Evolutionary conservation across 352 stramenopile genomes (phyloP).

Genomic region (Aphanomyces invadans): DNA sequence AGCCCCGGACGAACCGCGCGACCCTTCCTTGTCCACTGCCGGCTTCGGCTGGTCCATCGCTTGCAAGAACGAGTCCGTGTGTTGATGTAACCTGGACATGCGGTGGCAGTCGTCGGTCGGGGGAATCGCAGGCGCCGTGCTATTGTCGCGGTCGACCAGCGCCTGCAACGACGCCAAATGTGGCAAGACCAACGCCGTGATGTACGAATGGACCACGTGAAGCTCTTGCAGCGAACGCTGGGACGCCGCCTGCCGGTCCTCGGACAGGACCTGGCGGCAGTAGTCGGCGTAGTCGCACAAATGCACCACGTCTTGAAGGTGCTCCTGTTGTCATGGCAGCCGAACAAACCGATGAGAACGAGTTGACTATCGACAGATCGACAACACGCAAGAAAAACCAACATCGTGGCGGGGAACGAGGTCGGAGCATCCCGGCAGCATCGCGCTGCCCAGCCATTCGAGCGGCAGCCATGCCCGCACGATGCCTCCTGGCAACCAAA

Average conservation of each 20-base stretch:
- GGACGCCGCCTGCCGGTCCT: background rate
- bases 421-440: too few species aligned
- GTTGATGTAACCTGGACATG: too few species aligned
- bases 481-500: too few species aligned
- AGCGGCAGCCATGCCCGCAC: too few species aligned
- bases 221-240: slow-evolving; percentile 5
- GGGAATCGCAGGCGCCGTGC: background rate
- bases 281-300: slow-evolving; percentile 20
- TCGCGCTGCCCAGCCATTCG: too few species aligned
- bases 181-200: slow-evolving; percentile 15
- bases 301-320: slow-evolving; percentile 20
- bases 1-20: too few species aligned
- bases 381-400: background rate
- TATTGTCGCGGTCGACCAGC: too few species aligned
- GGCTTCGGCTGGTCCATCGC: slow-evolving; percentile 6
- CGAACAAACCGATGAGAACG: background rate
- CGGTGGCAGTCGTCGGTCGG: too few species aligned
- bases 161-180: slow-evolving; percentile 13
- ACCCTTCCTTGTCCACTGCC: too few species aligned
- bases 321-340: background rate
- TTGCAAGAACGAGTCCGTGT: slow-evolving; percentile 9
- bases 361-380: too few species aligned
- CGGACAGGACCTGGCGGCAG: slow-evolving; percentile 16
- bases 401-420: too few species aligned
- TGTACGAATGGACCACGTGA: slow-evolving; percentile 16